Evolutionary conservation across 176 grass and related monocot genomes (phyloP).

Genomic region (Ampelocalamus luodianensis): DNA sequence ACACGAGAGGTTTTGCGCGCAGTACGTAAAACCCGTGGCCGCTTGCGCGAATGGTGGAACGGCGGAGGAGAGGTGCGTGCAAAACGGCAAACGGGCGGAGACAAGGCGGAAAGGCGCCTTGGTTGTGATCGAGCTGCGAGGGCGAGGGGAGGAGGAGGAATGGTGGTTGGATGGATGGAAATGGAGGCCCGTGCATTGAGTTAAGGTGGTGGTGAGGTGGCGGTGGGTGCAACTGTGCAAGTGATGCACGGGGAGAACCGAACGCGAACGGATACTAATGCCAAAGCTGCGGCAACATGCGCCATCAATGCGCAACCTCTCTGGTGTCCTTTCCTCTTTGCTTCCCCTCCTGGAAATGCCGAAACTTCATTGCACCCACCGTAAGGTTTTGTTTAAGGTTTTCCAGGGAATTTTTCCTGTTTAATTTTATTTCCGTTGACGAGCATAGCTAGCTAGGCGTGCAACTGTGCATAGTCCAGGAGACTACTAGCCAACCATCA

Average conservation of each 20-base stretch:
- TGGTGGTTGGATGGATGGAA: conserved; percentile 29
- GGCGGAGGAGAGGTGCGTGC: background rate
- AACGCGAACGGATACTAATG: background rate
- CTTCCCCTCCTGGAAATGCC: conserved; percentile 10
- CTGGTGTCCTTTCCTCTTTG: background rate
- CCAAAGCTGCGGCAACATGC: conserved; percentile 16
- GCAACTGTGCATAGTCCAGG: background rate
- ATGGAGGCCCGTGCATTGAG: conserved; percentile 45
- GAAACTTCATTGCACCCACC: conserved; percentile 3
- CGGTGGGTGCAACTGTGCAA: conserved; percentile 15
- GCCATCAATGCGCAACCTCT: conserved; percentile 47
- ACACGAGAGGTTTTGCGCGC: background rate
- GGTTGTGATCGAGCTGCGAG: background rate
- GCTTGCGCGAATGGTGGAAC: background rate
- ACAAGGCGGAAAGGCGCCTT: background rate
- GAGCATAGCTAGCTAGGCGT: background rate
- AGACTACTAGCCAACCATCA: background rate
- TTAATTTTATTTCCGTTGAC: background rate
- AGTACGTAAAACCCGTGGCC: background rate
- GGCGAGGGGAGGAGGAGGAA: background rate
- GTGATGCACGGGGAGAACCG: conserved; percentile 12
- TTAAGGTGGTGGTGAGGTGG: conserved; percentile 39
- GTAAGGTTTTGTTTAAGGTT: background rate
- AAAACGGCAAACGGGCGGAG: background rate
- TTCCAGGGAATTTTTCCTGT: background rate